Base-by-base conservation (phyloP, 768 basidiomycete genomes). In the Macrolepiota fuliginosa region DNA sequence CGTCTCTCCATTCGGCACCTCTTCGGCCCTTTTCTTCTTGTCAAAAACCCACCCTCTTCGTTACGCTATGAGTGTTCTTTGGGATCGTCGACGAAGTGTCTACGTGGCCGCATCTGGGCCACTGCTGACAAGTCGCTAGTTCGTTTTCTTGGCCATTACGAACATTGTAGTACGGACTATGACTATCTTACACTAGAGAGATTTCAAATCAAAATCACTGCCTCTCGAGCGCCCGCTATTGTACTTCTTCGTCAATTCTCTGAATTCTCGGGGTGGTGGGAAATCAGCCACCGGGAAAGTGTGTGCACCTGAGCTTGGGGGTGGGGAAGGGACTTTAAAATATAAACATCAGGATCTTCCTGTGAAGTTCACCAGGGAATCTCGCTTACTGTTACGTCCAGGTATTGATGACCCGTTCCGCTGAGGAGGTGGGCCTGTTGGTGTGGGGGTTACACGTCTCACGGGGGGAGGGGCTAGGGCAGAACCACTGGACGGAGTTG, bases 231-330 rank as follows among this genome's bases (percentile, higher is more conserved):
- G 84, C 32, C 90, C 89, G 69, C 86, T 87, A 12, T 72, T 74
- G 69, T 95, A 95, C 45, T 77, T 76, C 68, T 81, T 88, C 29
- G 70, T 66, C 35, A 70, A 76, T 4, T 72, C 68, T 37, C 71
- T 70, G 71, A 92, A 94, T 27, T 78, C 77, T 42, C 91, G 83
- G 3, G 92, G 92, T 13, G 86, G 85, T 1, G 92, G 92, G 70
- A 94, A 92, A 54, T 87, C 90, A 13, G 78, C 75, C n/a, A 87
- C 82, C 6, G 90, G 91, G 70, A 92, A 94, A 15, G 79, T 86
- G 68, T 91, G 88, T 24, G 79, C 71, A 9, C 91, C 91, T 45
- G 81, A 83, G 58, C 79, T 84, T 2, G 91, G 83, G 25, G 81
- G 79, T 50, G 83, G 81, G 3, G 82, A 81, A 27, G 79, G 79